A percentile compares a stretch with the other conserved stretches of the same genome.
These are phyloP conservation scores for Pythium dissimile DNA, from an alignment of 352 stramenopile genomes.

Conservation along the genomic window DNA sequence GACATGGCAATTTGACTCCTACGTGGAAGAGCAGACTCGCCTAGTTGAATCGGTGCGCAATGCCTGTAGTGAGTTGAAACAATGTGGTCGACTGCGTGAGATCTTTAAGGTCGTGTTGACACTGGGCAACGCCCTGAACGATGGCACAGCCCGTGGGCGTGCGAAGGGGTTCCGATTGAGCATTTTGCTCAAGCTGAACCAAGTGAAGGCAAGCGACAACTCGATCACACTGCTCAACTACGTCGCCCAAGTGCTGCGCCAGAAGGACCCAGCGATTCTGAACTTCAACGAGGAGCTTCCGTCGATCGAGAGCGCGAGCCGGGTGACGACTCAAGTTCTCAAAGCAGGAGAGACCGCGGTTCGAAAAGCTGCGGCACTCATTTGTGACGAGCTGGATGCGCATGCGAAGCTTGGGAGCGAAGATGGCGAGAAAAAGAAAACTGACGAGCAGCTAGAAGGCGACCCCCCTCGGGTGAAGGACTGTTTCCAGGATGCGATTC, in stretches of 20 bases:
- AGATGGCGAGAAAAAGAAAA: constrained; percentile 15
- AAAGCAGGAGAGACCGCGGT: constrained; percentile 73
- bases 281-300: constrained; percentile 73
- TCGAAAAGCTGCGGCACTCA: constrained; percentile 64
- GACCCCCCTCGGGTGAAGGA: constrained; percentile 28
- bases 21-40: constrained; percentile 71
- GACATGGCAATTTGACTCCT: constrained; percentile 82
- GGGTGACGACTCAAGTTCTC: constrained; percentile 72
- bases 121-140: constrained; percentile 91
- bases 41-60: constrained; percentile 81
- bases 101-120: constrained; percentile 83
- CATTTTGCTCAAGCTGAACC: constrained; percentile 86
- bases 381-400: constrained; percentile 64
- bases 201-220: constrained; percentile 83
- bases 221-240: constrained; percentile 84
- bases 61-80: constrained; percentile 88
- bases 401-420: constrained; percentile 53
- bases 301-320: constrained; percentile 72
- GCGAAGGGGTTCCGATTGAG: constrained; percentile 87
- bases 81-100: constrained; percentile 83
- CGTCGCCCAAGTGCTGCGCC: constrained; percentile 62
- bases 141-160: constrained; percentile 74
- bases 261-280: constrained; percentile 62
- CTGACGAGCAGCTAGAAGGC: neutral
- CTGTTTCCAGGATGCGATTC: constrained; percentile 72